Conservation (phyloP, 306 rosid species). For the Comarum palustre region DNA sequence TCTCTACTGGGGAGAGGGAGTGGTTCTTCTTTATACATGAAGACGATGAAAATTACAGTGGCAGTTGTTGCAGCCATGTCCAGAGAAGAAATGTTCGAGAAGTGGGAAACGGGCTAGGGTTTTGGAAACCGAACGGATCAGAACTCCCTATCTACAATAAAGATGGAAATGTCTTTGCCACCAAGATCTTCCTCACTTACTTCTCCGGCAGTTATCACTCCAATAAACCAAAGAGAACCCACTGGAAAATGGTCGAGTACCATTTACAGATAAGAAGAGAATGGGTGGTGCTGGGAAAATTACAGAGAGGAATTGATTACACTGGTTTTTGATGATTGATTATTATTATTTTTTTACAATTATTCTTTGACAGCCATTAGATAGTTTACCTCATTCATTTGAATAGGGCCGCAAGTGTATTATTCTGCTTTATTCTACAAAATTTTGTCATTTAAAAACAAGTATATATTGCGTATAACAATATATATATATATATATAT, state of each 20-base stretch:
- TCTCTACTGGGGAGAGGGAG: conserved; percentile 18
- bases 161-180: conserved; percentile 5
- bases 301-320: conserved; percentile 15
- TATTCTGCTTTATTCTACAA: background rate
- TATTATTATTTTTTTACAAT: background rate
- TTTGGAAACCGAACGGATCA: conserved; percentile 15
- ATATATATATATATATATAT: too few species aligned
- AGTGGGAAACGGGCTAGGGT: conserved; percentile 21
- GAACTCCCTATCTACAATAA: conserved; percentile 7
- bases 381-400: background rate
- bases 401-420: background rate
- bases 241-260: conserved; percentile 21
- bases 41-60: background rate
- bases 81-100: conserved; percentile 9
- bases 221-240: conserved; percentile 5
- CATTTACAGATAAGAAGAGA: conserved; percentile 1
- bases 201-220: background rate
- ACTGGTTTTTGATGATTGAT: conserved; percentile 1
- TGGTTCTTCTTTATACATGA: conserved; percentile 21
- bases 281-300: background rate
- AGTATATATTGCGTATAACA: too few species aligned
- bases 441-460: background rate
- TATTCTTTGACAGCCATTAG: background rate
- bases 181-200: conserved; percentile 17
- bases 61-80: background rate